Conservation (phyloP, 768 basidiomycete genomes). For the Suillus brevipes region DNA sequence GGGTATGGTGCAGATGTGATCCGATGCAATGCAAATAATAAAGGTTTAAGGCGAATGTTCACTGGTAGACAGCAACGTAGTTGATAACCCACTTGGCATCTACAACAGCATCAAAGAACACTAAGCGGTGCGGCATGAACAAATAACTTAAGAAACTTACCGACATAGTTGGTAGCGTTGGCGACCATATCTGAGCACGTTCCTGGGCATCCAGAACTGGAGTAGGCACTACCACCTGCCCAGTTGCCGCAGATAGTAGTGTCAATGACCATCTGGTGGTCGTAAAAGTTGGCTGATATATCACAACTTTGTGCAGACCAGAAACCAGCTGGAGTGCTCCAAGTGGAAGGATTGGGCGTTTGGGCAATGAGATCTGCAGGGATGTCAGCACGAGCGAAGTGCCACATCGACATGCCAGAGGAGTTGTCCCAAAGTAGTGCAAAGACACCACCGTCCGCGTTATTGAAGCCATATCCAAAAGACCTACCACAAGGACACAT, state of each 20-base stretch:
- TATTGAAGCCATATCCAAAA: slow-evolving; percentile 42
- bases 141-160: slow-evolving; percentile 32
- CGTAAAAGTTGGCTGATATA: slow-evolving; percentile 48
- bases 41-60: not conserved
- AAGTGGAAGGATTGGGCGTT: slow-evolving; percentile 47
- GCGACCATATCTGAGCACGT: slow-evolving; percentile 50
- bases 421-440: slow-evolving; percentile 52
- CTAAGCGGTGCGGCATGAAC: not conserved
- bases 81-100: slow-evolving; percentile 59
- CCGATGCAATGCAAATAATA: not conserved
- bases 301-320: slow-evolving; percentile 52
- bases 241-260: slow-evolving; percentile 36
- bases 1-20: not conserved
- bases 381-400: slow-evolving; percentile 51
- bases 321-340: slow-evolving; percentile 54
- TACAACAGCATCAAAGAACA: slow-evolving; percentile 21
- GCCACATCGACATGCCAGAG: slow-evolving; percentile 55
- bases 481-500: slow-evolving; percentile 20
- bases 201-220: slow-evolving; percentile 37
- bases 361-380: slow-evolving; percentile 50
- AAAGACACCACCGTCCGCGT: slow-evolving; percentile 50
- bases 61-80: slow-evolving; percentile 55
- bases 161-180: slow-evolving; percentile 54
- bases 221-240: slow-evolving; percentile 25
- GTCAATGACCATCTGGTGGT: slow-evolving; percentile 49